Conservation (phyloP, 1,139 yeast species). For the Debaryomyces sp. region DNA sequence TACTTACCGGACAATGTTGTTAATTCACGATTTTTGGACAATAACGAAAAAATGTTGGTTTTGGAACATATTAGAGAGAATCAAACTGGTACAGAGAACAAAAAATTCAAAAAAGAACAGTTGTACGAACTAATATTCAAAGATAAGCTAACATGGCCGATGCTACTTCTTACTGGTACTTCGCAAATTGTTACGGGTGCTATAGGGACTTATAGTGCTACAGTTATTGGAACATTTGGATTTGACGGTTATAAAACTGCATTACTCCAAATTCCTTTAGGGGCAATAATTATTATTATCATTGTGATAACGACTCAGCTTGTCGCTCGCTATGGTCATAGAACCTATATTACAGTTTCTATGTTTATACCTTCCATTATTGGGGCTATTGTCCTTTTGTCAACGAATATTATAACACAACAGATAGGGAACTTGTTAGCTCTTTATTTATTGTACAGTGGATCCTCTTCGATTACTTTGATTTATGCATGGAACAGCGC, state of each 20-base stretch:
- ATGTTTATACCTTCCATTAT: constrained; percentile 39
- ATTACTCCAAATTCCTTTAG: constrained; percentile 44
- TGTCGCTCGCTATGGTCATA: constrained; percentile 28
- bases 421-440: constrained; percentile 37
- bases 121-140: constrained; percentile 32
- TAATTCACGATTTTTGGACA: constrained; percentile 29
- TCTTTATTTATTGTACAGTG: constrained; percentile 39
- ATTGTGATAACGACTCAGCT: constrained; percentile 35
- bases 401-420: constrained; percentile 19
- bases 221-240: constrained; percentile 42
- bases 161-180: constrained; percentile 34
- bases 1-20: constrained; percentile 39
- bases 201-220: constrained; percentile 41
- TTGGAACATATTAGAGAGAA: constrained; percentile 33
- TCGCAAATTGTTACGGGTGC: constrained; percentile 47
- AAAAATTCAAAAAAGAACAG: constrained; percentile 24
- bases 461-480: constrained; percentile 38
- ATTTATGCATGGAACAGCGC: constrained; percentile 39
- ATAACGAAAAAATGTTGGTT: constrained; percentile 30
- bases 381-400: constrained; percentile 39
- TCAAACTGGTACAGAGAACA: constrained; percentile 24
- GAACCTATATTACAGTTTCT: constrained; percentile 28
- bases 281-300: constrained; percentile 37
- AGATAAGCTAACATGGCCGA: constrained; percentile 42
- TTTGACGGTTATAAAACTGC: constrained; percentile 36